Evolutionary conservation across 2,329 filamentous ascomycete species (phyloP).

Genomic region (Colletotrichum spinosum): DNA sequence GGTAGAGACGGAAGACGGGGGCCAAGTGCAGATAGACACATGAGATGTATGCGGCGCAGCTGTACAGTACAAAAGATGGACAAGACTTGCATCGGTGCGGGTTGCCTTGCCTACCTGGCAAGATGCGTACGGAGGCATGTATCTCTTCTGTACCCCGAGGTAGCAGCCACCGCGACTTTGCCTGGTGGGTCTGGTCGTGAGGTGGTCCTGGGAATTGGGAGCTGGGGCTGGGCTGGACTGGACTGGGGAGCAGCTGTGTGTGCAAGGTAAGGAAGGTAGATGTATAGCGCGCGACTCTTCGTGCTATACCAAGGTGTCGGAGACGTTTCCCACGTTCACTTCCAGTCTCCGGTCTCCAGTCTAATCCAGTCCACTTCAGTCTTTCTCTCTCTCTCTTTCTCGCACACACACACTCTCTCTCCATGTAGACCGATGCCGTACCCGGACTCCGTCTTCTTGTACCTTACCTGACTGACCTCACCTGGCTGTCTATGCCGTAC

Average conservation of each 20-base stretch:
- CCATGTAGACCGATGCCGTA: neutral
- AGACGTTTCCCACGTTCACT: slow-evolving; percentile 31
- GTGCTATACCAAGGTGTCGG: neutral
- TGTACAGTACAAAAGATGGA: slow-evolving; percentile 1
- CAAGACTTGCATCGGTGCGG: too few relatives aligned
- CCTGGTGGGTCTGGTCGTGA: slow-evolving; percentile 4
- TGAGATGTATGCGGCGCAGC: slow-evolving; percentile 6
- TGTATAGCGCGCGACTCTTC: neutral
- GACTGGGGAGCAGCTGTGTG: neutral
- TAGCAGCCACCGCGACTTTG: too few relatives aligned
- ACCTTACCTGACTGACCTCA: slow-evolving; percentile 6
- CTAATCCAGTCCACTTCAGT: too few relatives aligned
- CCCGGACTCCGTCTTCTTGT: neutral
- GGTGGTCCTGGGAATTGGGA: slow-evolving; percentile 18
- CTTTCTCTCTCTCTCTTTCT: too few relatives aligned
- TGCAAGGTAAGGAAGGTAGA: neutral
- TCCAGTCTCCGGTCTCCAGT: neutral
- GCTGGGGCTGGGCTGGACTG: neutral
- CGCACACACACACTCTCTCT: too few relatives aligned
- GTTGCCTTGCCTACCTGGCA: too few relatives aligned
- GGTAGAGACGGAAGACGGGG: neutral
- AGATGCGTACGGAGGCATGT: too few relatives aligned
- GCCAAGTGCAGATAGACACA: slow-evolving; percentile 4
- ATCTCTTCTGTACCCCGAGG: too few relatives aligned
- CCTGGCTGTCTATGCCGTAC: slow-evolving; percentile 9